These are phyloP conservation scores for Aureobasidium lini DNA, from an alignment of 2,329 filamentous ascomycete species.

Conservation along the genomic window DNA sequence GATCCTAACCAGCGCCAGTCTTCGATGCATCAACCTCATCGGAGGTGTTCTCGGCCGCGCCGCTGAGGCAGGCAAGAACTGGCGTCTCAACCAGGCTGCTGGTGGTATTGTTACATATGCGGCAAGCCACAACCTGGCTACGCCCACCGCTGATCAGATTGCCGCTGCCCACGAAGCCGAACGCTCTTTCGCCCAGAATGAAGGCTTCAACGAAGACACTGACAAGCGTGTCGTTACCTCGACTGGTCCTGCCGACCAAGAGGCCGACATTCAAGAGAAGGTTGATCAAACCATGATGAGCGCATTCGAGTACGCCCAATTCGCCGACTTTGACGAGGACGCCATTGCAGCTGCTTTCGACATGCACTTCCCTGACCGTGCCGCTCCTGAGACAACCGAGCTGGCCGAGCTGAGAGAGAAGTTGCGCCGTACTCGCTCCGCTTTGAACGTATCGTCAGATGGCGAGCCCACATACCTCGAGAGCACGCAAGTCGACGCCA, in stretches of 20 bases:
- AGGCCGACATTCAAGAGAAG: neutral
- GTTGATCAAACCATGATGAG: slow-evolving; percentile 7
- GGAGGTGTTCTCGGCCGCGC: slow-evolving; percentile 79
- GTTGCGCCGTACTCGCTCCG: neutral
- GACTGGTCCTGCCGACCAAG: neutral
- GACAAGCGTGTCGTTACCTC: neutral
- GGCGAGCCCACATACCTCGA: neutral
- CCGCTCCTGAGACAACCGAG: neutral
- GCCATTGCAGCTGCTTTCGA: slow-evolving; percentile 11
- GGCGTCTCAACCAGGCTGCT: slow-evolving; percentile 56
- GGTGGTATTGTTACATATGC: slow-evolving; percentile 55
- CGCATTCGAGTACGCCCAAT: slow-evolving; percentile 13
- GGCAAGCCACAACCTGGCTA: slow-evolving; percentile 27
- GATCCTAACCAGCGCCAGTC: slow-evolving; percentile 41
- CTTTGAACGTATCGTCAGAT: neutral
- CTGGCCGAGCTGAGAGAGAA: slow-evolving; percentile 12
- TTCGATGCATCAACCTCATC: slow-evolving; percentile 74
- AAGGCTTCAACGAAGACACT: neutral
- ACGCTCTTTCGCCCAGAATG: neutral
- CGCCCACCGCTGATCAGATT: slow-evolving; percentile 17
- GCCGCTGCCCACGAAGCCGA: slow-evolving; percentile 8
- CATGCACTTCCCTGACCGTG: slow-evolving; percentile 9
- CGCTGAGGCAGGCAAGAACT: slow-evolving; percentile 66
- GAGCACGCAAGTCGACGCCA: neutral
- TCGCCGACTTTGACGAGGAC: slow-evolving; percentile 9